Conservation (phyloP, 306 rosid species). For the Acacia crassicarpa region DNA sequence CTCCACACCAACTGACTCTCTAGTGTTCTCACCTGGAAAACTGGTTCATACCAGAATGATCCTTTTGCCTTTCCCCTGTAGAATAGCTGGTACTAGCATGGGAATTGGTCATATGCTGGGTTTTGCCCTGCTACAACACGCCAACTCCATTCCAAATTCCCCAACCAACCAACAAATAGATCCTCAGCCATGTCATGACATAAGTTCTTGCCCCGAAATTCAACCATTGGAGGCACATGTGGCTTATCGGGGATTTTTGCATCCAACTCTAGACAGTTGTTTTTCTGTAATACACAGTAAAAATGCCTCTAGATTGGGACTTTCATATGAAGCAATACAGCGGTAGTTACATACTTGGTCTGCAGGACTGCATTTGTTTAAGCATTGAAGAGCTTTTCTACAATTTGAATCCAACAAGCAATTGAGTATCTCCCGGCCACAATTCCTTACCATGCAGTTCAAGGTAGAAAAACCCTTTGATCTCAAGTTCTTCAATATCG, state of each 20-base stretch:
- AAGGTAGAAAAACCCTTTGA: conserved; percentile 66
- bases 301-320: conserved; percentile 61
- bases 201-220: conserved; percentile 46
- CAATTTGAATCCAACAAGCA: conserved; percentile 64
- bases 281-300: conserved; percentile 67
- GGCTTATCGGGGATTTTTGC: conserved; percentile 63
- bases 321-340: conserved; percentile 69
- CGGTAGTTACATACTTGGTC: conserved; percentile 74
- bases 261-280: conserved; percentile 65
- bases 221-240: conserved; percentile 42
- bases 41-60: conserved; percentile 77
- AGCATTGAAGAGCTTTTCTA: conserved; percentile 68
- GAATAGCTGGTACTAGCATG: conserved; percentile 69
- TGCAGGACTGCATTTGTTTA: conserved; percentile 63
- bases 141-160: conserved; percentile 69
- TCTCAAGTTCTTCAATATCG: conserved; percentile 58
- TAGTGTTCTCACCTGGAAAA: conserved; percentile 60
- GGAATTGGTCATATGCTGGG: conserved; percentile 71
- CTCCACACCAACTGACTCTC: conserved; percentile 70
- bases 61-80: conserved; percentile 72
- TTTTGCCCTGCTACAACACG: conserved; percentile 71
- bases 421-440: conserved; percentile 61
- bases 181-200: conserved; percentile 58
- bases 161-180: conserved; percentile 68
- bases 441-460: conserved; percentile 63